Evolutionary conservation across 192 early-diverging fungal genomes (phyloP), one percentile per base, ranked within the genome.

Genomic region (Dissophora ornata): DNA sequence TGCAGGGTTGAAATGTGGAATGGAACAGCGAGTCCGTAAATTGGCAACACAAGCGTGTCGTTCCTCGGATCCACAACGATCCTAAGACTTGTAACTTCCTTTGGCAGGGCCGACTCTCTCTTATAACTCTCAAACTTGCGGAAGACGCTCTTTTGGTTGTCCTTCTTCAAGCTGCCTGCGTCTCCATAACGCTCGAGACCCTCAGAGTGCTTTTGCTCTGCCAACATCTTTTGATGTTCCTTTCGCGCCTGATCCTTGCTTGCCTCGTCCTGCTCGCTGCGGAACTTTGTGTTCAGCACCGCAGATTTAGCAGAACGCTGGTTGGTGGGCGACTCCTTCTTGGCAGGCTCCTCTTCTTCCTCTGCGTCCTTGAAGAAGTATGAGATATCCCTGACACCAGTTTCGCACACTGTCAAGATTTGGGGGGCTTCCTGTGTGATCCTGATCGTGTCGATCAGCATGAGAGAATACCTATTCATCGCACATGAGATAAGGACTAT

Each of bases 1-100:
- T 99, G 98, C 36, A 99, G 71, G 2, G 96, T 96, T 13, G 95
- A 94, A 57, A 99, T 93, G 78, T 99, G 98, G 86, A 99, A 97
- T 29, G 98, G 98, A 15, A 99, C 98, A 2, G 97, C 90, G 77
- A 94, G 88, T 21, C 97, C 97, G 70, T 97, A 97, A 40, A 99
- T 91, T 8, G 98, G 98, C 47, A 98, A 80, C 40, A 99, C 89
- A 45, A 99, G 85, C 6, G 97, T 86, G 42, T 98, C 94, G 38
- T 88, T 90, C 32, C 89, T 87, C 54, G 87, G 83, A 81, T 99
- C 98, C 0, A 99, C 95, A 41, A 93, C 62, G 70, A 99, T 98
- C 90, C 87, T 82, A 55, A 94, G 79, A 52, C 91, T 85, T 60
- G 86, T 82, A 26, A 91, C 89, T 47, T 92, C 89, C 55, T 88